Base-by-base conservation (phyloP, 176 grass and related monocot species). In the Eleusine coracana region DNA sequence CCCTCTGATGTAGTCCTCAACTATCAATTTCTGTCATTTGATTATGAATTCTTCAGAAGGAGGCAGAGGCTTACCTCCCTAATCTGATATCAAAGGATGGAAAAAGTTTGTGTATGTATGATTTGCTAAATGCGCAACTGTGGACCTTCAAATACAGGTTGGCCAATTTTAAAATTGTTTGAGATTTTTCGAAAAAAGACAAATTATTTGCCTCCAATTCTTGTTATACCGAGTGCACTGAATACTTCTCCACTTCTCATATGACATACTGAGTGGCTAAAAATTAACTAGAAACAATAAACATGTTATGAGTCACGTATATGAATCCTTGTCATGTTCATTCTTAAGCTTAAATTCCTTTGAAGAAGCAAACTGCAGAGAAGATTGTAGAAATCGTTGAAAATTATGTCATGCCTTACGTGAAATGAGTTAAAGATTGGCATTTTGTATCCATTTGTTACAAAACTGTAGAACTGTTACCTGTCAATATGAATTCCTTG, bases 131-230 rank as follows among this genome's bases (percentile, higher is more conserved):
- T 75, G 87, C 83, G 40, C 83, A 94, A 55, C 46, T 86, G 12
- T 99, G 97, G 93, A 93, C 93, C 62, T 99, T 99, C 79, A 96
- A 92, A 74, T 96, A 96, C 83, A 94, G 94, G 97, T 99, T 60
- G 21, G 27, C 1, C 4, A 83, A 4, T 44, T 64, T 44, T 3
- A 74, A 4, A 13, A 55, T n/a, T 21, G 60, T 40, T 76, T 68
- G 38, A 34, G 31, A 34, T 34, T 2, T 34, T 34, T 34, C 31
- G 31, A 34, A 34, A 31, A 2, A 34, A 34, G 31, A 2, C 74
- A 4, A 17, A 55, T n/a, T 27, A 66, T 40, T 76, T 68, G 38
- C 37, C 40, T 49, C 34, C 61, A 51, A 40, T 54, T 10, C 36
- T 66, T 71, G 41, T 63, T 81, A 67, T 49, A 44, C 40, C 55